These are phyloP conservation scores for Penicillium aurantiogriseum DNA, from an alignment of 2,329 filamentous ascomycete species.

Conservation along the genomic window DNA sequence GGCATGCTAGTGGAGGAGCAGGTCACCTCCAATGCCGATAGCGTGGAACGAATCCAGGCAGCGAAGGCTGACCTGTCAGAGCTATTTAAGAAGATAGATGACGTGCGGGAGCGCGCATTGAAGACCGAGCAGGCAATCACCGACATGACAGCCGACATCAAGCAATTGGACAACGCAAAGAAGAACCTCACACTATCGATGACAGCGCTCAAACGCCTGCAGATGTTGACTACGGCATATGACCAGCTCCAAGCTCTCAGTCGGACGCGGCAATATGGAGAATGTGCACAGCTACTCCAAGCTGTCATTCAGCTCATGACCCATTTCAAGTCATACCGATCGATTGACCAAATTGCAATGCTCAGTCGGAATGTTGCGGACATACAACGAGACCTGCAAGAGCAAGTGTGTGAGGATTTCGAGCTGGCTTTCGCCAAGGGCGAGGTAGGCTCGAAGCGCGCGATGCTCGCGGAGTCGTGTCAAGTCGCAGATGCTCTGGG, in stretches of 20 bases:
- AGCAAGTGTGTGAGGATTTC: conserved; percentile 99
- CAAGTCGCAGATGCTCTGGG: conserved; percentile 92
- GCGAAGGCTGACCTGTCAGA: conserved; percentile 86
- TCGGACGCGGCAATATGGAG: conserved; percentile 84
- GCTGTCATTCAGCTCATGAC: conserved; percentile 97
- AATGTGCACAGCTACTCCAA: conserved; percentile 89
- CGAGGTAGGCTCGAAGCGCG: conserved; percentile 69
- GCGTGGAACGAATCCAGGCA: conserved; percentile 84
- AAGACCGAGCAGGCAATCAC: conserved; percentile 95
- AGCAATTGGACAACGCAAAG: conserved; percentile 93
- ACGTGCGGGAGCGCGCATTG: conserved; percentile 81
- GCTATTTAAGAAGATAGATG: conserved; percentile 92
- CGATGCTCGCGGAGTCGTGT: conserved; percentile 79
- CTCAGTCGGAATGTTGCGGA: conserved; percentile 91
- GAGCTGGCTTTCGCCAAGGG: conserved; percentile 90
- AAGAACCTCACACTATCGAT: conserved; percentile 94
- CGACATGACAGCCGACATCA: conserved; percentile 98
- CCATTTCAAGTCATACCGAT: conserved; percentile 96
- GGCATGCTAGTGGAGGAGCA: conserved; percentile 69
- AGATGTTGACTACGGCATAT: conserved; percentile 99
- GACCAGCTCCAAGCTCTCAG: conserved; percentile 85
- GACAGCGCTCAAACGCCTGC: conserved; percentile 93
- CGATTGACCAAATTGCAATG: conserved; percentile 95
- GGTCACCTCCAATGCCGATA: conserved; percentile 80
- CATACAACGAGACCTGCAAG: conserved; percentile 84